Base-by-base conservation (phyloP, 768 basidiomycete species). In the Phanerochaete carnosa region DNA sequence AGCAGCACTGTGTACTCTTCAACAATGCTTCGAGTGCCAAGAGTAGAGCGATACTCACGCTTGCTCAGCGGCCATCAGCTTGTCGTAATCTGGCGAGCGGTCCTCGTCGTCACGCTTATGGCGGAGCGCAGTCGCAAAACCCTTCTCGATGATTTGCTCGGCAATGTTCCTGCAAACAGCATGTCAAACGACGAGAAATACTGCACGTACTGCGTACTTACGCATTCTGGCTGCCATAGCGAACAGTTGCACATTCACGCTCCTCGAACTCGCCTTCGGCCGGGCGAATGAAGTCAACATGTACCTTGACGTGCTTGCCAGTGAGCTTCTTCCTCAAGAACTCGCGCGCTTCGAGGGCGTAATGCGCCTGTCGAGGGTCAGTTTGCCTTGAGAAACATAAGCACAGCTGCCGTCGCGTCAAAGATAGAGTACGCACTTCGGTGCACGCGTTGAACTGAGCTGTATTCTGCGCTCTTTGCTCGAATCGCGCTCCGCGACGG, bases 21-120 rank as follows among this genome's bases (percentile, higher is more conserved):
- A 66, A 45, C 43, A 49, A 45, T 57, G 35, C 35, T 35, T 1
- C 22, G 33, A 3, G 56, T 26, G 15, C 19, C 29, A 26, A 26
- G 55, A 51, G 12, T 19, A 22, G 13, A 23, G 26, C 22, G 15
- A 23, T 3, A 79, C 91, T 74, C 67, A 95, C 94, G 77, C 77
- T 77, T 95, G 94, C 73, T 99, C 96, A 8, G 95, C 97, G 29
- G 88, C 86, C 83, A 98, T 94, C 46, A 98, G 78, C 76, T 94
- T 95, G 76, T 99, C 97, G 65, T 94, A 94, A 70, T 98, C 96
- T 6, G 89, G 82, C n/a, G 95, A 95, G 50, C 95, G 85, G 67
- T 95, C 92, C 73, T 98, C 96, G 69, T 98, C 96, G 66, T 96
- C 95, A 23, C 93, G 86, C 69, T 88, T 90, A 75, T 99, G 96